phyloP scores from a whole-genome alignment of 148 eudicot genomes.

The Pharnaceum exiguum region DNA sequence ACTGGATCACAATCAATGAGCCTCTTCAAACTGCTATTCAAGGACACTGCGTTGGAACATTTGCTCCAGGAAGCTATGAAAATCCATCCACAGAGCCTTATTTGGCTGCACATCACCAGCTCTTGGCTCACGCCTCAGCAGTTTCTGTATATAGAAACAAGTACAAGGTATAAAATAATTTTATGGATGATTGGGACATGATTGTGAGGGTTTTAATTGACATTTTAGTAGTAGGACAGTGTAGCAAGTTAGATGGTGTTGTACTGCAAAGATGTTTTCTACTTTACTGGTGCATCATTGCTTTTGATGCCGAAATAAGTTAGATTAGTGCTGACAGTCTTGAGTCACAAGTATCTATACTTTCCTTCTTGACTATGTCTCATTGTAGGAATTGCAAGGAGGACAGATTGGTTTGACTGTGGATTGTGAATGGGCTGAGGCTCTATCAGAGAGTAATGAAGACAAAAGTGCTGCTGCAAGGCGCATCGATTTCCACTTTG shows the following conservation, averaged over 20 bases:
- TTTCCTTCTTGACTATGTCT: not conserved
- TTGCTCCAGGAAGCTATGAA: conserved; percentile 78
- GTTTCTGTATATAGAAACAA: conserved; percentile 56
- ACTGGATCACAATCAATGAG: conserved; percentile 83
- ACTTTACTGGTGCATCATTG: too few species aligned
- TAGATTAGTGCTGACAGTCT: not conserved
- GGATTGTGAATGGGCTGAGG: conserved; percentile 90
- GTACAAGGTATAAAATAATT: conserved; percentile 44
- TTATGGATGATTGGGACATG: conserved; percentile 1
- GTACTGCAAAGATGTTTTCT: too few species aligned
- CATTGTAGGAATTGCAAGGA: conserved; percentile 52
- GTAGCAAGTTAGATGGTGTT: too few species aligned
- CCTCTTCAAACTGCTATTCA: conserved; percentile 77
- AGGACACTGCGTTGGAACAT: conserved; percentile 56
- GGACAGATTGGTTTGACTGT: conserved; percentile 67
- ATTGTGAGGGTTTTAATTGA: not conserved
- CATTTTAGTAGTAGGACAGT: not conserved
- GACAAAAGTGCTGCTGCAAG: conserved; percentile 69
- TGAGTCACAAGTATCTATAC: not conserved
- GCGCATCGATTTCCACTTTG: conserved; percentile 78
- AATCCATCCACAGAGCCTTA: conserved; percentile 47
- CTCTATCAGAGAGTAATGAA: conserved; percentile 59
- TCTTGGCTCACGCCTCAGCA: conserved; percentile 75
- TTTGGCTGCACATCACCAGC: conserved; percentile 71
- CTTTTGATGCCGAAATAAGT: too few species aligned